These are phyloP conservation scores for Oryza coarctata DNA, from an alignment of 176 grass and related monocot species.

Conservation along the genomic window DNA sequence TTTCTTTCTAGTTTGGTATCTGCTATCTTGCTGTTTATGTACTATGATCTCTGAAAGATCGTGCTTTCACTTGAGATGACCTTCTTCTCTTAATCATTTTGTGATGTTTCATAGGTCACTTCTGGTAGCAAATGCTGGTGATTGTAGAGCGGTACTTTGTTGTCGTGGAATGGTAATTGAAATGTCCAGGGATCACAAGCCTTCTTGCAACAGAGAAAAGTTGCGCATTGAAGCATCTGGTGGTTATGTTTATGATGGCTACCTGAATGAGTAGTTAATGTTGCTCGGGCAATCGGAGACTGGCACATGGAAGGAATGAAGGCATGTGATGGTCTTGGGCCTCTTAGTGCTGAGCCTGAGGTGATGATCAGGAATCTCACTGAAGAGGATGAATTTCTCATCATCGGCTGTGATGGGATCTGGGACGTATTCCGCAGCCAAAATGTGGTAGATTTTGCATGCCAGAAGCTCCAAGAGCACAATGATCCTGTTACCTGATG, in stretches of 20 bases:
- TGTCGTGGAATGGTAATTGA: conserved; percentile 75
- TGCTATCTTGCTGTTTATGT: background rate
- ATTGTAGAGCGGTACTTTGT: conserved; percentile 90
- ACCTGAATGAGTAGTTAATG: conserved; percentile 85
- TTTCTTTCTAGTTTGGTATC: background rate
- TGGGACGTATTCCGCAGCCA: conserved; percentile 97
- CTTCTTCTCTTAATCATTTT: background rate
- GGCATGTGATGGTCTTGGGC: conserved; percentile 45
- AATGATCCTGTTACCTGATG: conserved; percentile 75
- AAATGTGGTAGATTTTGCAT: conserved; percentile 88
- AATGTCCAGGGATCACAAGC: conserved; percentile 87
- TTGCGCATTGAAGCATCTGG: conserved; percentile 69
- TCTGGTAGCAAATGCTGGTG: conserved; percentile 91
- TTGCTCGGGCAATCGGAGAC: conserved; percentile 76
- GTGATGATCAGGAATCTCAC: conserved; percentile 63
- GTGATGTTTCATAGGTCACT: conserved; percentile 56
- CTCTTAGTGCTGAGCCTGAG: conserved; percentile 86
- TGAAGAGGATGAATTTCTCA: conserved; percentile 85
- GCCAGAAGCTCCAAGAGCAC: conserved; percentile 81
- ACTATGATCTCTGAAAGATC: background rate
- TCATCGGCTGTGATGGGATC: conserved; percentile 91
- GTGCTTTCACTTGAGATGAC: background rate
- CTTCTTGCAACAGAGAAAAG: conserved; percentile 67
- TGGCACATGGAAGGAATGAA: conserved; percentile 98
- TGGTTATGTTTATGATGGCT: conserved; percentile 76